Base-by-base conservation (phyloP, 805 yeast species). In the Yarrowia sp. region DNA sequence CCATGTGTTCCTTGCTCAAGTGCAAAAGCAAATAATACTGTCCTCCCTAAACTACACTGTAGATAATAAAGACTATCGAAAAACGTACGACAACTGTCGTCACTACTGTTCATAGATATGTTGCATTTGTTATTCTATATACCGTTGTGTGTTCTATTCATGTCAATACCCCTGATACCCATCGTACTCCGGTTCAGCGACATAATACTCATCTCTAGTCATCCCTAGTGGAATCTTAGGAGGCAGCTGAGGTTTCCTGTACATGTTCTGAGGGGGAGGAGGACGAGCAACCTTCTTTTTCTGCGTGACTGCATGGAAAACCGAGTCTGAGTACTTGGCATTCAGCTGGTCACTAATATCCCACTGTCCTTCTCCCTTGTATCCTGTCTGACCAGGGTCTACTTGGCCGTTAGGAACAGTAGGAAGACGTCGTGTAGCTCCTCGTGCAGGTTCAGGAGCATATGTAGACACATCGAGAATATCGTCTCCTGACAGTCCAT, bases 311-410 rank as follows among this genome's bases (percentile, higher is more conserved):
- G 66, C 66, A 45, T 68, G 68, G 64, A 73, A 72, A 57, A 75
- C 68, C 6, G 77, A 74, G 39, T 73, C 77, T 14, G 74, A 74
- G 61, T 74, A 76, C 36, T 77, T 74, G 43, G 71, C 76, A 55
- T 76, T 76, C 66, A 76, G 72, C 65, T 75, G 74, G 45, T 71
- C 67, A n/a, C 71, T 66, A 4, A 71, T 55, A 39, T 70, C 71
- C 73, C 73, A 71, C 36, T 71, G 72, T 8, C 73, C 73, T 39
- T 69, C 69, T 6, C 73, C 73, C 14, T 63, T 35, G 60, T 71
- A 71, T 9, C 71, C 71, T 5, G 68, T 65, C 5, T 53, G 22
- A 4, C 73, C 72, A 10, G 71, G 70, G 18, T 69, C 73, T 13
- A 71, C 58, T 9, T 42, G 66, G 3, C 50, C 66, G 10, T 65